Percentiles rank a stretch among this genome's conserved stretches.
Evolutionary conservation across 2,329 filamentous ascomycete genomes (phyloP).

Genomic region (Dendrostoma leiphaemia): DNA sequence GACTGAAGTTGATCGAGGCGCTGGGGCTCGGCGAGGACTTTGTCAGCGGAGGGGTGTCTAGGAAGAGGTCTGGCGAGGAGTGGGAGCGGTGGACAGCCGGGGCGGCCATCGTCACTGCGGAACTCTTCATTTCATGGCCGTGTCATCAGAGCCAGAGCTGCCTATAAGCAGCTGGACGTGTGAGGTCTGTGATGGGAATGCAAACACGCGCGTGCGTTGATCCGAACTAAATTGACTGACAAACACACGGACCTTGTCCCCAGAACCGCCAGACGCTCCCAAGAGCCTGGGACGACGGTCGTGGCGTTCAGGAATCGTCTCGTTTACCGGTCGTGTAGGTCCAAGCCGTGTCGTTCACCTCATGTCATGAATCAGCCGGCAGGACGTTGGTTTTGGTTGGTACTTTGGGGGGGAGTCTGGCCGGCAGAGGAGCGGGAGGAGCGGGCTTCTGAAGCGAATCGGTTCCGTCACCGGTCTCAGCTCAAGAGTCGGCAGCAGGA

Average conservation of each 20-base stretch:
- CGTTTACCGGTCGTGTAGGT: not conserved
- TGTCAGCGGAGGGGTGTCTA: slow-evolving; percentile 22
- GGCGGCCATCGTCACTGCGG: slow-evolving; percentile 38
- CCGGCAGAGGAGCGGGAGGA: slow-evolving; percentile 10
- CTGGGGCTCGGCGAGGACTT: slow-evolving; percentile 16
- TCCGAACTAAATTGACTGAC: slow-evolving; percentile 13
- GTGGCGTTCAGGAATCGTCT: not conserved
- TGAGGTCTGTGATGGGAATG: slow-evolving; percentile 2
- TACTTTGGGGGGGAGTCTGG: not conserved
- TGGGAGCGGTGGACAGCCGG: slow-evolving; percentile 36
- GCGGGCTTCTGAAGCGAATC: not conserved
- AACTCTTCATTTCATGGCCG: slow-evolving; percentile 43
- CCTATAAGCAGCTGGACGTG: slow-evolving; percentile 10
- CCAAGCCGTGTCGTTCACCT: slow-evolving; percentile 3
- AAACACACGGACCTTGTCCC: not conserved
- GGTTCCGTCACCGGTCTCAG: slow-evolving; percentile 12
- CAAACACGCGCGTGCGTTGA: slow-evolving; percentile 7
- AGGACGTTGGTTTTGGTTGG: not conserved
- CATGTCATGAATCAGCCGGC: slow-evolving; percentile 1
- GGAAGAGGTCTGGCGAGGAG: slow-evolving; percentile 31
- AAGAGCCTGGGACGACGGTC: not conserved
- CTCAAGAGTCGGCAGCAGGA: slow-evolving; percentile 6
- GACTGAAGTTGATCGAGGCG: slow-evolving; percentile 10
- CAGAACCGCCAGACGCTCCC: not conserved
- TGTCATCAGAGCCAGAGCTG: slow-evolving; percentile 15